phyloP scores from a whole-genome alignment of 73 alveolate species.

The Paramecium octaurelia region DNA sequence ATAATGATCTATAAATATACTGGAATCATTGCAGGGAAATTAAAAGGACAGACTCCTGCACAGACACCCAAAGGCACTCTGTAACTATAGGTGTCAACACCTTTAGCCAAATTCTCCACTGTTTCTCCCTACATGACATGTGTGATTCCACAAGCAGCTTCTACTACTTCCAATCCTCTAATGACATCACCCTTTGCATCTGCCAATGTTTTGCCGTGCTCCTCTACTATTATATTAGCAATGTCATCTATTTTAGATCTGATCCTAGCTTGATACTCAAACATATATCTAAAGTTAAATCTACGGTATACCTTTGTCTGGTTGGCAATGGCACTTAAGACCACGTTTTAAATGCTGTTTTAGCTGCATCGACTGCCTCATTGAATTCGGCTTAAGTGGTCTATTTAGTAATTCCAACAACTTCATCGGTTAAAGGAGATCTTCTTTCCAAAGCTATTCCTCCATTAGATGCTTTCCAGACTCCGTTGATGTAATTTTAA shows the following conservation, averaged over 20 bases:
- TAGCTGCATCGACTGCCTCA: slow-evolving; percentile 76
- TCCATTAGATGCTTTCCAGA: slow-evolving; percentile 75
- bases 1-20: not conserved
- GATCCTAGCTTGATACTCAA: slow-evolving; percentile 66
- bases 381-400: slow-evolving; percentile 78
- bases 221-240: slow-evolving; percentile 76
- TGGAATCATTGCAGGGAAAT: slow-evolving; percentile 97
- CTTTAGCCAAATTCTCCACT: slow-evolving; percentile 82
- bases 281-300: slow-evolving; percentile 65
- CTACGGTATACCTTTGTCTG: slow-evolving; percentile 33
- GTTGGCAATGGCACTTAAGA: slow-evolving; percentile 71
- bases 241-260: slow-evolving; percentile 71
- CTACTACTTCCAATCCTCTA: slow-evolving; percentile 92
- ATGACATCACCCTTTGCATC: slow-evolving; percentile 96
- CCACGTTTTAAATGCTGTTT: slow-evolving; percentile 85
- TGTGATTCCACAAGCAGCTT: slow-evolving; percentile 70
- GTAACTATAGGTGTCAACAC: slow-evolving; percentile 88
- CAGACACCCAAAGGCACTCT: slow-evolving; percentile 95
- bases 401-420: slow-evolving; percentile 72
- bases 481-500: slow-evolving; percentile 68
- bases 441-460: slow-evolving; percentile 64
- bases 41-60: slow-evolving; percentile 93
- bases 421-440: slow-evolving; percentile 84
- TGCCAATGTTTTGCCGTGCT: slow-evolving; percentile 92
- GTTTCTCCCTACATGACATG: slow-evolving; percentile 79